A percentile compares a stretch with the other conserved stretches of the same genome.
Conservation (phyloP, 495 filamentous ascomycete genomes). For the Glarea lozoyensis region DNA sequence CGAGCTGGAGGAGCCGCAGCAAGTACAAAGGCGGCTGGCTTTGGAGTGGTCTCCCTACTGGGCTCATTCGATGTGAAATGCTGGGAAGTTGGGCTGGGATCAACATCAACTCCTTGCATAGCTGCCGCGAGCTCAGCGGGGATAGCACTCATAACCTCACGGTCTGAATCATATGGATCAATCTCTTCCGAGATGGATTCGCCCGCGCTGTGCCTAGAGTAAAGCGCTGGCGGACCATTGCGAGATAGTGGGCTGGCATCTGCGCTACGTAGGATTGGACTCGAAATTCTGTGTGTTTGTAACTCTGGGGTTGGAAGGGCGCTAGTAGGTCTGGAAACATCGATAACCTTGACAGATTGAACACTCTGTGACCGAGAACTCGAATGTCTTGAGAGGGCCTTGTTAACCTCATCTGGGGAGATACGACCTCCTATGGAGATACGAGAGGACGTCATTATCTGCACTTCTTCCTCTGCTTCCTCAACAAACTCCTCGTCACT, state of each 20-base stretch:
- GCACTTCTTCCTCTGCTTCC: constrained; percentile 43
- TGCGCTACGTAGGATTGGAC: constrained; percentile 11
- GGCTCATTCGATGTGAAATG: background rate
- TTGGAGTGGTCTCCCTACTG: background rate
- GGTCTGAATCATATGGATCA: constrained; percentile 13
- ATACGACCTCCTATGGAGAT: constrained; percentile 39
- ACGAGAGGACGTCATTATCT: constrained; percentile 44
- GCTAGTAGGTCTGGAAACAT: constrained; percentile 29
- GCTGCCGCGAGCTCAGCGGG: constrained; percentile 12
- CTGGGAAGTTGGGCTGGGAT: constrained; percentile 1
- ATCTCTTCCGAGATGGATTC: constrained; percentile 29
- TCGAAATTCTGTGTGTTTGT: constrained; percentile 15
- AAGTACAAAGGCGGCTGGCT: constrained; percentile 9
- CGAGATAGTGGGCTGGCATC: constrained; percentile 9
- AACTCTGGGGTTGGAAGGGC: constrained; percentile 35
- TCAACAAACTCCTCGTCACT: constrained; percentile 35
- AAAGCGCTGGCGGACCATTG: constrained; percentile 17
- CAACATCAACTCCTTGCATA: constrained; percentile 19
- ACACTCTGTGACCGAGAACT: constrained; percentile 37
- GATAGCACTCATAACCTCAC: constrained; percentile 10
- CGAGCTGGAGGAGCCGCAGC: constrained; percentile 12
- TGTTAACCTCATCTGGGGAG: constrained; percentile 12
- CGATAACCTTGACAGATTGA: constrained; percentile 43
- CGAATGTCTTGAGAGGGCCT: constrained; percentile 8
- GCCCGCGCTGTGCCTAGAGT: constrained; percentile 16